Evolutionary conservation across 192 early-diverging fungal species (phyloP), one percentile per base, ranked within the genome.

Genomic region (Pilaira anomala): DNA sequence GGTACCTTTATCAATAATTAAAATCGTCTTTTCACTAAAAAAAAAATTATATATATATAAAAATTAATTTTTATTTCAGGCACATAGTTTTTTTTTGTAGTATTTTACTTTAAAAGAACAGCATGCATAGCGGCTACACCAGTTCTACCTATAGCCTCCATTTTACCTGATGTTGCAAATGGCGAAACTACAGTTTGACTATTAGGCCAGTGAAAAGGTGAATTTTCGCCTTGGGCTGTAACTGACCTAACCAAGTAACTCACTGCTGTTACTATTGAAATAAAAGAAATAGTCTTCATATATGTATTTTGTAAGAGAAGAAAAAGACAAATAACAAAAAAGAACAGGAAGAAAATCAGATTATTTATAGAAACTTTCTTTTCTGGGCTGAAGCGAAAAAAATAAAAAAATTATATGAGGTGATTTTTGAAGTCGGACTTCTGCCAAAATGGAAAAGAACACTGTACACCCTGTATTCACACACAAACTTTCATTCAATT

Each of bases 1-100:
- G 13, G n/a, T 72, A 72, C 75, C 78, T 74, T 80, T 79, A 60
- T 83, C 81, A 14, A 83, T 76, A 30, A 83, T 74, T 29, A 80
- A 55, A 53, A 79, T 72, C 36, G 74, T 78, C 13, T 62, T 73
- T 30, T 78, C 77, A 18, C 68, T 69, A 56, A 53, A 30, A 7
- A 25, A 3, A 28, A 39, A 16, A 29, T 7, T 18, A 64, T 13
- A 30, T 13, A 40, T 26, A 26, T 14, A 28, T 48, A 18, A 26
- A 26, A 13, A 46, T 9, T 18, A 13, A 3, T 25, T 8, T 50
- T 9, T 12, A 22, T 22, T 1, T 25, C 12, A 14, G 5, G 26
- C 5, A 9, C 33, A 4, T 52, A 28, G 2, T 4, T 5, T 5
- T 36, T 36, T 36, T 36, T 36, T 36, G 6, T 36, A 36, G 16